Evolutionary conservation across 306 rosid species (phyloP).

Genomic region (Bauhinia variegata): DNA sequence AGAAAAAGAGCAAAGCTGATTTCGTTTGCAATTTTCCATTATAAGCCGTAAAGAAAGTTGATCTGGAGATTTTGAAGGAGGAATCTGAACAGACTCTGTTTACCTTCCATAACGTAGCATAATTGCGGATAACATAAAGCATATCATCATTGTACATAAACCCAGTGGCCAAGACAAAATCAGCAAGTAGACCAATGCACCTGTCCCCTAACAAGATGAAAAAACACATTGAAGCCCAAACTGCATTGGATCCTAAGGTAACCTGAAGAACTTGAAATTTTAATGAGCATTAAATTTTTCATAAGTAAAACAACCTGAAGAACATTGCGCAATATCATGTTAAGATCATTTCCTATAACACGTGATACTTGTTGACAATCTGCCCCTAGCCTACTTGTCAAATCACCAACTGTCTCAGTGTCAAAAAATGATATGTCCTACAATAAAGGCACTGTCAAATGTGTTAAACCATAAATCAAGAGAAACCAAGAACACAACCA

Average conservation of each 20-base stretch:
- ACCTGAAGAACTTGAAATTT: no score
- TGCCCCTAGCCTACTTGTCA: slow-evolving; percentile 99
- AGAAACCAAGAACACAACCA: slow-evolving; percentile 27
- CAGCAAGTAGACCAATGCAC: slow-evolving; percentile 80
- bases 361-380: slow-evolving; percentile 98
- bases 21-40: slow-evolving; percentile 6
- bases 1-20: not conserved
- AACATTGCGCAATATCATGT: slow-evolving; percentile 80
- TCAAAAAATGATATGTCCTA: slow-evolving; percentile 98
- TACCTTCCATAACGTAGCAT: slow-evolving; percentile 89
- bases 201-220: slow-evolving; percentile 64
- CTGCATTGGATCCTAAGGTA: no score
- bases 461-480: slow-evolving; percentile 45
- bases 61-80: slow-evolving; percentile 23
- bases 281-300: slow-evolving; percentile 8
- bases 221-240: slow-evolving; percentile 34
- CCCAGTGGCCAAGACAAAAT: slow-evolving; percentile 92
- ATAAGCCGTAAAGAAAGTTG: slow-evolving; percentile 27
- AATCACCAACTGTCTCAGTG: slow-evolving; percentile 90
- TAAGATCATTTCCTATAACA: slow-evolving; percentile 96
- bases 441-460: slow-evolving; percentile 51
- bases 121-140: slow-evolving; percentile 68
- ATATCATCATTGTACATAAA: slow-evolving; percentile 71
- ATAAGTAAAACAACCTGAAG: slow-evolving; percentile 70
- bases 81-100: slow-evolving; percentile 31